Evolutionary conservation across 305 asterid genomes (phyloP).

Genomic region (Fraxinus floribunda): DNA sequence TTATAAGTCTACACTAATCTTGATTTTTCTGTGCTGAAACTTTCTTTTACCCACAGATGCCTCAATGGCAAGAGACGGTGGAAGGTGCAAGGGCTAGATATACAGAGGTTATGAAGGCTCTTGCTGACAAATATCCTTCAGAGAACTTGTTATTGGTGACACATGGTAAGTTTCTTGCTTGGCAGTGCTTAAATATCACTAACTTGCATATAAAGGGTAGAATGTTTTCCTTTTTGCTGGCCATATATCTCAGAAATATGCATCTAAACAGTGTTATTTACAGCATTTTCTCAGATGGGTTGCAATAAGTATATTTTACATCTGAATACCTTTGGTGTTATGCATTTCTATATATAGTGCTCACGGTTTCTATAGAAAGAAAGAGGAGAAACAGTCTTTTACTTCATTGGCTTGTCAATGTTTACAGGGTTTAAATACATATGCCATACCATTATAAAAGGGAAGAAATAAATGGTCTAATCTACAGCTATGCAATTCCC

Average conservation of each 20-base stretch:
- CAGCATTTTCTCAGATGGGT: background rate
- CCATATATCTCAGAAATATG: background rate
- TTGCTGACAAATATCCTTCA: constrained; percentile 73
- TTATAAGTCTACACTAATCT: background rate
- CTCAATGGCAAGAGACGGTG: constrained; percentile 70
- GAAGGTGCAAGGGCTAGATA: constrained; percentile 66
- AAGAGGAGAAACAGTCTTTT: background rate
- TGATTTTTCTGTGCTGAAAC: constrained; percentile 9
- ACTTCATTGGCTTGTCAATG: background rate
- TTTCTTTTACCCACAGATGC: constrained; percentile 47
- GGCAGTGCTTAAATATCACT: background rate
- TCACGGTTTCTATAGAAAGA: background rate
- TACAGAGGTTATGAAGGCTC: constrained; percentile 53
- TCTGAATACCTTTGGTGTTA: background rate
- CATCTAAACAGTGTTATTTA: background rate
- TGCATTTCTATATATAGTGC: background rate
- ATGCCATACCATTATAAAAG: background rate
- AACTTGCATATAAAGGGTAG: background rate
- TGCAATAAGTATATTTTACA: background rate
- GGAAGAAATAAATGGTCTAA: background rate
- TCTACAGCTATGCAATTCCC: background rate
- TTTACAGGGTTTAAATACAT: background rate
- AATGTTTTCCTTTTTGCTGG: background rate
- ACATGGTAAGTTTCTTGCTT: constrained; percentile 56
- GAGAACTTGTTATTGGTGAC: constrained; percentile 87